A percentile compares a stretch with the other conserved stretches of the same genome.
Evolutionary conservation across 441 rosid genomes (phyloP).

Genomic region (Syzygium malaccense): DNA sequence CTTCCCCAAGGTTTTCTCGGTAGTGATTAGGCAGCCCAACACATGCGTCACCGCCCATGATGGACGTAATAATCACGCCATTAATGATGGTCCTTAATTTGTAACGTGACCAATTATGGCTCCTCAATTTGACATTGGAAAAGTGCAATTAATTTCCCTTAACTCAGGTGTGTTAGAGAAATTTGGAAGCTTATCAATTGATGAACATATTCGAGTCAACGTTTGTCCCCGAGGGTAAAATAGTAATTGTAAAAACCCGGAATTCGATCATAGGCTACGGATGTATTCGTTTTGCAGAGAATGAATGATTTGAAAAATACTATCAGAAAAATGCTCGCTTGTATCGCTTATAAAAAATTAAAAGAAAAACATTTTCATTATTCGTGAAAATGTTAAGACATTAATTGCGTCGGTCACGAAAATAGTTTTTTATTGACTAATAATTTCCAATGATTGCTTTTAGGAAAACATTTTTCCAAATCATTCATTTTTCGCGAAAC

Average conservation of each 20-base stretch:
- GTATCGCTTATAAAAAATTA: too few relatives aligned
- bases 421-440: too few relatives aligned
- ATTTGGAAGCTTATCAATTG: background rate
- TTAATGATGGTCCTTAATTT: background rate
- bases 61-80: background rate
- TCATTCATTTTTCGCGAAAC: background rate
- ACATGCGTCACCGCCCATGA: background rate
- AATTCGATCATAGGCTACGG: fast-evolving
- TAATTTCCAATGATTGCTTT: background rate
- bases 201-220: background rate
- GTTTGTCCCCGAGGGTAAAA: background rate
- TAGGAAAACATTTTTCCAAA: background rate
- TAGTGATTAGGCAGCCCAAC: background rate
- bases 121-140: background rate
- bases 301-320: background rate
- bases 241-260: background rate
- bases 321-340: background rate
- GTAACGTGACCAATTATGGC: background rate
- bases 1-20: background rate
- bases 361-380: too few relatives aligned
- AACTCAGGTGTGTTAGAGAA: background rate
- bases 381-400: too few relatives aligned
- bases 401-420: too few relatives aligned
- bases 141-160: background rate
- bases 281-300: fast-evolving